These are phyloP conservation scores for Arabidopsis suecica DNA, from an alignment of 345 rosid genomes.

Conservation along the genomic window DNA sequence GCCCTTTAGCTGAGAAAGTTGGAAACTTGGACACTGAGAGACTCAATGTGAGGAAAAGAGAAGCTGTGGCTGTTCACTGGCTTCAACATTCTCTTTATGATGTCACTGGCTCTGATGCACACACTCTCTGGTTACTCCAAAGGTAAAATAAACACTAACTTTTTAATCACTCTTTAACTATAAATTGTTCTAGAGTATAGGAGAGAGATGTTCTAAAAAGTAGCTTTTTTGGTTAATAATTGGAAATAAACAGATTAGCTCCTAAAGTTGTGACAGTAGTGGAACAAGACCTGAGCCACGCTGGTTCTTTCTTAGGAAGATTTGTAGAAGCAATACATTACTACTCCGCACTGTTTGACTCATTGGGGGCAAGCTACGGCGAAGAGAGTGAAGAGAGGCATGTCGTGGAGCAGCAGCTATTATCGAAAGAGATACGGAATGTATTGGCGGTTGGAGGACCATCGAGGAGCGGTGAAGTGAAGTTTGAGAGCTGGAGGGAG, in stretches of 20 bases:
- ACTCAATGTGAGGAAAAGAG: constrained; percentile 79
- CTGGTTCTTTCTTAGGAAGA: constrained; percentile 89
- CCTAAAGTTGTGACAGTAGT: constrained; percentile 98
- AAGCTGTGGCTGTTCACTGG: constrained; percentile 98
- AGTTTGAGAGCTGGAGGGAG: constrained; percentile 95
- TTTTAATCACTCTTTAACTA: not conserved
- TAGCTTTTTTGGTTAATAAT: not conserved
- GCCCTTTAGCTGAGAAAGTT: constrained; percentile 83
- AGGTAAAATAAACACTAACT: constrained; percentile 54
- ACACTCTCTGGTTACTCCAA: constrained; percentile 81
- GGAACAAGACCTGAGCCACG: constrained; percentile 94
- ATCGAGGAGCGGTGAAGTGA: constrained; percentile 67
- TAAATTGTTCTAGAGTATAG: not conserved
- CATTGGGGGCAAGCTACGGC: constrained; percentile 90
- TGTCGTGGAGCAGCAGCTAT: constrained; percentile 93
- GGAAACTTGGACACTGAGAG: constrained; percentile 84
- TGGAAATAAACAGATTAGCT: constrained; percentile 64
- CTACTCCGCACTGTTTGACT: constrained; percentile 94
- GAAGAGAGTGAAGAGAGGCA: constrained; percentile 99
- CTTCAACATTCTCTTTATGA: constrained; percentile 98
- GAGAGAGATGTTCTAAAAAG: constrained; percentile 3
- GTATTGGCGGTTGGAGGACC: constrained; percentile 93
- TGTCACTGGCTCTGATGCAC: constrained; percentile 93
- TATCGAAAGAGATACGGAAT: constrained; percentile 87
- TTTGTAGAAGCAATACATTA: constrained; percentile 99